These are phyloP conservation scores for Alternaria arbusti DNA, from an alignment of 2,329 filamentous ascomycete species.

Conservation along the genomic window DNA sequence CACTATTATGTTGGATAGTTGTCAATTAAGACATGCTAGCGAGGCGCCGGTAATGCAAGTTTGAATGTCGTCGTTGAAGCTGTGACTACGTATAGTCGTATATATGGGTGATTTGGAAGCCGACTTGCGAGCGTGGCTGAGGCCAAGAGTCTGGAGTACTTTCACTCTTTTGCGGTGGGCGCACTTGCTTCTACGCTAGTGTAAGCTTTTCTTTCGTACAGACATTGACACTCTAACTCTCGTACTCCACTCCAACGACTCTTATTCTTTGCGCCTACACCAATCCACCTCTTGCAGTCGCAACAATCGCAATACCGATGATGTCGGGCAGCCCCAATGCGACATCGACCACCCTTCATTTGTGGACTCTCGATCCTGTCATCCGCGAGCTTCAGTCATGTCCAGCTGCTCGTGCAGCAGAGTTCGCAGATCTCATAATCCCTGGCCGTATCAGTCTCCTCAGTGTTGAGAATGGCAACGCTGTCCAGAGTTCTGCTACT, in stretches of 20 bases:
- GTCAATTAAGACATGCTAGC: too few relatives aligned
- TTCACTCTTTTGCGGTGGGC: neutral
- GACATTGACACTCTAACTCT: neutral
- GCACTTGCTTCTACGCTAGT: neutral
- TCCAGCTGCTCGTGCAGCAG: neutral
- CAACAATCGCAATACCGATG: neutral
- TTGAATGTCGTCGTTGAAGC: too few relatives aligned
- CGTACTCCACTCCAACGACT: neutral
- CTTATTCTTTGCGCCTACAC: neutral
- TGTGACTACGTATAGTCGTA: too few relatives aligned
- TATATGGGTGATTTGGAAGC: too few relatives aligned
- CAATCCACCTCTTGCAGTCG: neutral
- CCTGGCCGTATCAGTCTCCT: neutral
- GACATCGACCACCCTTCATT: neutral
- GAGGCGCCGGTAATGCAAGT: too few relatives aligned
- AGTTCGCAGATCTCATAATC: conserved; percentile 1
- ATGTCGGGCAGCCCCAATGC: neutral
- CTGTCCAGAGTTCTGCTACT: neutral
- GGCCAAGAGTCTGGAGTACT: neutral
- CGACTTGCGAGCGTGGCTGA: too few relatives aligned
- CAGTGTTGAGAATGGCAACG: neutral
- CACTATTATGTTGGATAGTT: too few relatives aligned
- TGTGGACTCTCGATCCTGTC: neutral
- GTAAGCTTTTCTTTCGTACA: neutral
- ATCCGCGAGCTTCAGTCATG: neutral